phyloP scores from a whole-genome alignment of 768 basidiomycete species.

The Amanita molliuscula region DNA sequence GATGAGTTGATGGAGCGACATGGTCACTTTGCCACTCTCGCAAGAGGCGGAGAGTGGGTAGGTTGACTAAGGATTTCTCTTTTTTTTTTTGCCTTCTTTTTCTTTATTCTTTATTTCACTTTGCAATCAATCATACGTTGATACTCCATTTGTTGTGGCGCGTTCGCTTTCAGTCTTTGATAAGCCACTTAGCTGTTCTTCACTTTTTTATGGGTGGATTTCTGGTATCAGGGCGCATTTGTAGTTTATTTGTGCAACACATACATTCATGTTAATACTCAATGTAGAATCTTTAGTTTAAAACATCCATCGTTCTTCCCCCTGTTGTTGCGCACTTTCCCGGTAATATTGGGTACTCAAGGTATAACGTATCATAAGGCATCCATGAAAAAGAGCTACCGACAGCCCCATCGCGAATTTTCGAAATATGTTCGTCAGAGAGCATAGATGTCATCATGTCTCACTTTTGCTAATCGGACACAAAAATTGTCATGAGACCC shows the following conservation, averaged over 20 bases:
- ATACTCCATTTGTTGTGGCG: not conserved
- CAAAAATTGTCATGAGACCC: too few relatives aligned
- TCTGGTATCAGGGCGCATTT: not conserved
- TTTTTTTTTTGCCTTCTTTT: not conserved
- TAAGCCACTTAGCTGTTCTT: not conserved
- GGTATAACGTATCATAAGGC: too few relatives aligned
- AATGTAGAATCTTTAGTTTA: not conserved
- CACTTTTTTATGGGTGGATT: not conserved
- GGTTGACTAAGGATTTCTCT: conserved; percentile 12
- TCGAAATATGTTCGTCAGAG: too few relatives aligned
- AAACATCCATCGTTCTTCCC: too few relatives aligned
- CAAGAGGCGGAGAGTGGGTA: conserved; percentile 60
- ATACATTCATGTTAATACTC: not conserved
- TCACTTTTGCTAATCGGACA: too few relatives aligned
- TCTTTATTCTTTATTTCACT: not conserved
- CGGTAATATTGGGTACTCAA: too few relatives aligned
- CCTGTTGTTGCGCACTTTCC: too few relatives aligned
- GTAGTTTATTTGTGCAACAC: not conserved
- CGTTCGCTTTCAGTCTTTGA: not conserved
- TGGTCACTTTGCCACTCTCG: conserved; percentile 70
- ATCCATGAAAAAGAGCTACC: too few relatives aligned
- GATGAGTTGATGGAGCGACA: conserved; percentile 54
- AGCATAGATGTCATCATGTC: not conserved
- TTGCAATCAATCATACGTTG: not conserved
- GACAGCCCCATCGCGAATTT: too few relatives aligned